Evolutionary conservation across 371 early-diverging fungal genomes (phyloP).

Genomic region (Actinomucor elegans): DNA sequence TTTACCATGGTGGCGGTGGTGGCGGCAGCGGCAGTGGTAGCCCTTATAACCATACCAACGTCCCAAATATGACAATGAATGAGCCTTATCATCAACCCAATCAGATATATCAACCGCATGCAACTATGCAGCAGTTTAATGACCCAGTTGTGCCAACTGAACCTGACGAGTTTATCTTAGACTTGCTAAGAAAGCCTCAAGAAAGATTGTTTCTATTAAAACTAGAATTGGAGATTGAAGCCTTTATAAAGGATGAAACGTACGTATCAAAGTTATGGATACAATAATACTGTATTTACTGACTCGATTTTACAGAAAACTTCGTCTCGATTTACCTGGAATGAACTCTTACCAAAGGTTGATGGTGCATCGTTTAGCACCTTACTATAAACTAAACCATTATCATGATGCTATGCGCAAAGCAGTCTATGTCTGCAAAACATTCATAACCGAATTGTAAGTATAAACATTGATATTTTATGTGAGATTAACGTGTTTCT

Average conservation of each 20-base stretch:
- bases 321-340: constrained; percentile 63
- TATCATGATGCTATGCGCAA: constrained; percentile 59
- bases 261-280: constrained; percentile 24
- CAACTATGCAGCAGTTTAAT: constrained; percentile 17
- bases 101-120: constrained; percentile 14
- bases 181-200: constrained; percentile 67
- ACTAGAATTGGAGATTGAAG: constrained; percentile 67
- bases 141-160: constrained; percentile 17
- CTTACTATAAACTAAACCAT: constrained; percentile 71
- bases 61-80: too few species aligned
- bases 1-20: not conserved
- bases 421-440: constrained; percentile 65
- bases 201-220: constrained; percentile 75
- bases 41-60: too few species aligned
- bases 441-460: constrained; percentile 62
- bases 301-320: constrained; percentile 36
- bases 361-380: constrained; percentile 73
- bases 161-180: constrained; percentile 65
- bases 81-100: constrained; percentile 3
- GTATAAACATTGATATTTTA: constrained; percentile 10
- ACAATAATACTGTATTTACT: not conserved
- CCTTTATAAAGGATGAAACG: constrained; percentile 62
- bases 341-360: constrained; percentile 82
- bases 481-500: not conserved
- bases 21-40: too few species aligned